phyloP scores from a whole-genome alignment of 257 asterid genomes.

The Knoxia roxburghii region DNA sequence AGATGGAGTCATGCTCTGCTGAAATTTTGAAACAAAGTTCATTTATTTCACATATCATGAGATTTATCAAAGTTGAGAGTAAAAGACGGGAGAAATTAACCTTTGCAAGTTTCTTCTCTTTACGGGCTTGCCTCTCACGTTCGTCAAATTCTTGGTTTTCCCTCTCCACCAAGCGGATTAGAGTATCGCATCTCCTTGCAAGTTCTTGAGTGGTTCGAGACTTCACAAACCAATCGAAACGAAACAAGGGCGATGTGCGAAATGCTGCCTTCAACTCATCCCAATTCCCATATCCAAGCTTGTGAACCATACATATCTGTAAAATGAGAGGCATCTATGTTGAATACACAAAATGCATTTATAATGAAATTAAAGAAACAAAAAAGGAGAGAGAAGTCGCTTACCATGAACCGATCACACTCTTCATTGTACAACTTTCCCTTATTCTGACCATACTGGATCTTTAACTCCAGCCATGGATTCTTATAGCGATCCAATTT shows the following conservation, averaged over 20 bases:
- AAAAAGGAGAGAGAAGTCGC: constrained; percentile 1
- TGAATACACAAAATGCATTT: not conserved
- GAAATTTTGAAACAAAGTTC: not conserved
- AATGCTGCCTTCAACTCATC: constrained; percentile 97
- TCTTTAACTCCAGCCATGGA: constrained; percentile 95
- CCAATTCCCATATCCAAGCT: constrained; percentile 99
- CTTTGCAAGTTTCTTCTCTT: constrained; percentile 92
- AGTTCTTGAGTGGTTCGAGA: constrained; percentile 97
- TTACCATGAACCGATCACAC: constrained; percentile 98
- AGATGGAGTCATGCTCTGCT: constrained; percentile 59
- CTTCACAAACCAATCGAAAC: constrained; percentile 98
- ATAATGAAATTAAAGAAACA: not conserved
- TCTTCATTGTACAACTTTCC: constrained; percentile 98
- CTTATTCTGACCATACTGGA: constrained; percentile 98
- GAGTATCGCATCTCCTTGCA: constrained; percentile 98
- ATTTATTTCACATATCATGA: not conserved
- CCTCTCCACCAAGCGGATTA: constrained; percentile 80
- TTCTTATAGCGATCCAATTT: constrained; percentile 93
- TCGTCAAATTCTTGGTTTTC: constrained; percentile 96
- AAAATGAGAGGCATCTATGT: constrained; percentile 5
- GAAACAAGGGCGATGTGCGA: constrained; percentile 89
- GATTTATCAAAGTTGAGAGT: no score
- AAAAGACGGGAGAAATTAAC: no score
- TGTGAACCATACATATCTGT: constrained; percentile 97
- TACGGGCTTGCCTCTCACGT: constrained; percentile 96